Evolutionary conservation across 2,329 filamentous ascomycete species (phyloP), one percentile per base, ranked within the genome.

Genomic region (Venturia aucupariae): DNA sequence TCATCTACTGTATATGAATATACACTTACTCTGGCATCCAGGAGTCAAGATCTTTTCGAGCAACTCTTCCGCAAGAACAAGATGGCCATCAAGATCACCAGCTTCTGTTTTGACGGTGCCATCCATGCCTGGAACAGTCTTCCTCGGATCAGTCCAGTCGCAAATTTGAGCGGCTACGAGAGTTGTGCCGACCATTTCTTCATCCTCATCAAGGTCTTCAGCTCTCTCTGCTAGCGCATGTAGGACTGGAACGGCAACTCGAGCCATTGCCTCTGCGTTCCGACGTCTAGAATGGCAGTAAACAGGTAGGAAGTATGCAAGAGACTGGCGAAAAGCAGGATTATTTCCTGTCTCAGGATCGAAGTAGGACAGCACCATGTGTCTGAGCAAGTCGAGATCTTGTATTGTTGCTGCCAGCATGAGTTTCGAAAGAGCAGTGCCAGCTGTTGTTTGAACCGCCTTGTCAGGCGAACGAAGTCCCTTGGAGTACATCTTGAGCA

Each of bases 81-180:
- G 80, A 71, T 97, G 93, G 3, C 93, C 86, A 72, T 92, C 88
- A 10, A 88, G 88, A 67, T 89, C 88, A 19, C 90, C 82, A 1
- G 79, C 80, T 60, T 89, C 84, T 62, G 75, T 77, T 30, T 72
- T 61, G 39, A 73, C 71, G n/a, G 72, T 65, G 78, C 72, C 44
- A 39, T 74, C 71, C n/a, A 72, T 65, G 78, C 72, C 42, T 38
- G 74, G 80, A 13, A 86, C 78, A 7, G 86, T 80, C 74, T 95
- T 92, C 61, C 93, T 82, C 44, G 92, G 92, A 74, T 97, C 93
- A 0, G 93, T 97, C 94, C 93, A 97, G 73, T 97, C 93, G 0
- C 92, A 85, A 8, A 97, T 78, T 71, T 92, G 93, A 3, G 90
- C 86, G 0, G 90, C 91, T 65, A 96, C 90, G 3, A 87, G 84